A percentile compares a stretch with the other conserved stretches of the same genome.
These are phyloP conservation scores for Lachnellula subtilissima DNA, from an alignment of 2,329 filamentous ascomycete genomes.

Conservation along the genomic window DNA sequence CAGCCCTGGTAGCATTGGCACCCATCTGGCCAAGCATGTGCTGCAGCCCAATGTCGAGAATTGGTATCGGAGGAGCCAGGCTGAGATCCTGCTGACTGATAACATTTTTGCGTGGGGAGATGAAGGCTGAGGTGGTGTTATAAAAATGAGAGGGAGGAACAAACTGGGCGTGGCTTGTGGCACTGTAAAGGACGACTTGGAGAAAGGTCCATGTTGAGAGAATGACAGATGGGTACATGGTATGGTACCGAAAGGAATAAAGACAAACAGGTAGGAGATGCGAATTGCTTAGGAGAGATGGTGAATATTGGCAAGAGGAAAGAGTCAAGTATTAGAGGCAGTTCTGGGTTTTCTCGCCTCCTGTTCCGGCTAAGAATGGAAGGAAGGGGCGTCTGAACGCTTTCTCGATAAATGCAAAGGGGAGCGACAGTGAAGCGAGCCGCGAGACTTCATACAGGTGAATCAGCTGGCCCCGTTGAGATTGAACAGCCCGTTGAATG, in stretches of 20 bases:
- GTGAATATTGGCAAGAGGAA: too few species aligned
- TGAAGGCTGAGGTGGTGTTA: not conserved
- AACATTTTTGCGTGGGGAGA: not conserved
- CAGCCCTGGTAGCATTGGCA: conserved; percentile 14
- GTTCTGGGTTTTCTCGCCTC: too few species aligned
- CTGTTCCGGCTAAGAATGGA: too few species aligned
- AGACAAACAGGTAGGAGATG: not conserved
- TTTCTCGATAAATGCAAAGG: too few species aligned
- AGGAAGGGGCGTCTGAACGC: too few species aligned
- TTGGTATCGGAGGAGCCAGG: conserved; percentile 9
- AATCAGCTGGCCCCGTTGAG: too few species aligned
- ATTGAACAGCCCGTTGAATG: too few species aligned
- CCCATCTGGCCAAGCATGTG: conserved; percentile 19
- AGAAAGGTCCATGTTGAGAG: conserved; percentile 1
- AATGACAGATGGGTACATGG: conserved; percentile 6
- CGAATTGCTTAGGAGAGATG: too few species aligned
- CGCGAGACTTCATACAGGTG: too few species aligned
- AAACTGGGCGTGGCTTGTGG: conserved; percentile 1
- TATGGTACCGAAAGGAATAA: not conserved
- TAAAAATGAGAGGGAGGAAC: not conserved
- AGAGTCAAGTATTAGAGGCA: too few species aligned
- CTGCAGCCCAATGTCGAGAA: conserved; percentile 15
- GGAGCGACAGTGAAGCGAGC: too few species aligned
- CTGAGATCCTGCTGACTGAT: conserved; percentile 14
- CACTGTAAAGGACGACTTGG: not conserved